A percentile compares a stretch with the other conserved stretches of the same genome.
Evolutionary conservation across 1,139 yeast genomes (phyloP).

Genomic region (Suzukiozyma palmioleophila): DNA sequence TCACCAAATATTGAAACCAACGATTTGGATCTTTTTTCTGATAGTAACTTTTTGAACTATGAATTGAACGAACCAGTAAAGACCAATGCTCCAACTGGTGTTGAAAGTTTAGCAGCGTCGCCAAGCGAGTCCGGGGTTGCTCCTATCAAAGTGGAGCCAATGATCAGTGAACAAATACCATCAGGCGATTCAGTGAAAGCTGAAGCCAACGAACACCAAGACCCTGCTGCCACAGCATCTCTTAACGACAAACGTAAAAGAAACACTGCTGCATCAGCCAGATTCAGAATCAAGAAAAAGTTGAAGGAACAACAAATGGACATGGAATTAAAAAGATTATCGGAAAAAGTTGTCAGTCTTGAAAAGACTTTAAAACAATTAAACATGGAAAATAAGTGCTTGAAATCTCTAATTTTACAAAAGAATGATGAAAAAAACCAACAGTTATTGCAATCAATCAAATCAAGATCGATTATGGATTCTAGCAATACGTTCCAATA

Average conservation of each 20-base stretch:
- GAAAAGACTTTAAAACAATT: constrained; percentile 58
- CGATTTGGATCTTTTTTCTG: constrained; percentile 43
- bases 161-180: neutral
- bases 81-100: neutral
- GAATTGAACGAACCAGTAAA: constrained; percentile 3
- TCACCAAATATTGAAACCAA: constrained; percentile 22
- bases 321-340: constrained; percentile 55
- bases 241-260: constrained; percentile 60
- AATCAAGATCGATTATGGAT: constrained; percentile 34
- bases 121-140: neutral
- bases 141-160: neutral
- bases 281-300: constrained; percentile 79
- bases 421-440: constrained; percentile 38
- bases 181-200: constrained; percentile 26
- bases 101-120: neutral
- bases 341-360: constrained; percentile 54
- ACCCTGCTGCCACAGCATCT: constrained; percentile 27
- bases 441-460: constrained; percentile 38
- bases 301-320: constrained; percentile 84
- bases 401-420: constrained; percentile 57
- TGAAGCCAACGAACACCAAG: constrained; percentile 43
- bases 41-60: constrained; percentile 34
- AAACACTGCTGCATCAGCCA: constrained; percentile 78
- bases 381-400: constrained; percentile 55
- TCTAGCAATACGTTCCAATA: constrained; percentile 29